Evolutionary conservation across 148 eudicot genomes (phyloP), one percentile per base, ranked within the genome.

Genomic region (Heliamphora exappendiculata): DNA sequence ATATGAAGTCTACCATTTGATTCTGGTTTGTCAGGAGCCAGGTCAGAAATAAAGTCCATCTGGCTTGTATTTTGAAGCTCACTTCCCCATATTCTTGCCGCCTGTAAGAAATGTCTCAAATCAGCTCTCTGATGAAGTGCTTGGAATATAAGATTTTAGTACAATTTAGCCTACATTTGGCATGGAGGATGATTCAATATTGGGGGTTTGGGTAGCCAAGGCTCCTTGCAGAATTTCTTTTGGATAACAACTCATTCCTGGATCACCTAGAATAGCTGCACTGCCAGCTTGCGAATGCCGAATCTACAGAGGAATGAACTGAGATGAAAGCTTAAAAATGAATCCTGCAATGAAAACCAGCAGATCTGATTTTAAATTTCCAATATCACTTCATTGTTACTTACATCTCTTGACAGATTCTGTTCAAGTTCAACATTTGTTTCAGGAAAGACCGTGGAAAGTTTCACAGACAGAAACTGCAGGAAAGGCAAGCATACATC

Each of bases 401-500:
- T 74, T 74, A 74, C 76, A 37, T 74, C 64, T 57, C 76, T 58
- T 57, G 49, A 31, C 11, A 74, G 53, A 24, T 57, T 41, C 67
- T 39, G 60, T 20, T 34, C 62, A 8, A 12, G 67, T 16, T 74
- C 76, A 58, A 41, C 76, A 58, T 74, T 57, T 41, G 42, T 26
- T 58, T 42, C 76, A 74, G 67, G 76, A 74, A 57, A 74, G 50
- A 74, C 76, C 37, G 51, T 57, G 26, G 76, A 12, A 14, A 74
- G 34, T 74, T 74, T 74, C 76, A 58, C 58, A 19, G 76, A 74
- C 36, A 74, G 51, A 28, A 74, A 74, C 76, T 74, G 67, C 36
- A 41, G 41, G 5, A 24, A 74, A 73, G 29, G 33, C 34, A 55
- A 53, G 47, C n/a, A n/a, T 39, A 26, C 24, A 73, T 37, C 10